phyloP scores from a whole-genome alignment of 176 grass and related monocot genomes.

The Aegilops sharonensis region DNA sequence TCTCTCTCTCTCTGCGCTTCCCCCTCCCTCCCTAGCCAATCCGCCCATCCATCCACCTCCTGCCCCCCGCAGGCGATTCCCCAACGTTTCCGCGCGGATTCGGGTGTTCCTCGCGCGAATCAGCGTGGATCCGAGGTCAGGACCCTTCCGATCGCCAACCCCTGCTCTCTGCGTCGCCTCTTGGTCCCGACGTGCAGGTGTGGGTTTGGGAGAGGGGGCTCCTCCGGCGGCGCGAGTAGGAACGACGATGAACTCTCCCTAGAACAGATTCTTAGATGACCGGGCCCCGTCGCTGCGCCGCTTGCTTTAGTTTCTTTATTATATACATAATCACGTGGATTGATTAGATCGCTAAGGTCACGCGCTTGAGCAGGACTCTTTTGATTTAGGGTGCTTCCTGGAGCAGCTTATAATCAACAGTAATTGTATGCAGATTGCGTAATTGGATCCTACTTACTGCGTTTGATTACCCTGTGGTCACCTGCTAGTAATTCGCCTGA shows the following conservation, averaged over 20 bases:
- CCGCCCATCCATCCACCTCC: neutral
- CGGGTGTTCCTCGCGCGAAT: neutral
- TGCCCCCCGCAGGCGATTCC: neutral
- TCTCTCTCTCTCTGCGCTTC: neutral
- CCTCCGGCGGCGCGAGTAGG: conserved; percentile 9
- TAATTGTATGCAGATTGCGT: conserved; percentile 7
- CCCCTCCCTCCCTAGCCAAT: neutral
- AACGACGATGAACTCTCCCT: neutral
- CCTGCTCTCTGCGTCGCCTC: neutral
- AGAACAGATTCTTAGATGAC: neutral
- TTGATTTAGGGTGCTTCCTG: neutral
- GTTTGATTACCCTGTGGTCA: neutral
- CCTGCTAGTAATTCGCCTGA: neutral
- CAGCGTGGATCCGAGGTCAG: conserved; percentile 33
- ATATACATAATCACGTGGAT: neutral
- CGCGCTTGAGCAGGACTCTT: neutral
- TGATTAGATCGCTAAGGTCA: neutral
- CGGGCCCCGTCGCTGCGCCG: neutral
- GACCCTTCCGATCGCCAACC: conserved; percentile 20
- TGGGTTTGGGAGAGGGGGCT: neutral
- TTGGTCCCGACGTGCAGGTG: neutral
- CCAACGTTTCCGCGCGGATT: neutral
- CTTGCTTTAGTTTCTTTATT: neutral
- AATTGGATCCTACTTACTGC: neutral
- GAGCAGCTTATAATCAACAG: neutral